Evolutionary conservation across 768 basidiomycete species (phyloP), one percentile per base, ranked within the genome.

Genomic region (Inosperma sp.): DNA sequence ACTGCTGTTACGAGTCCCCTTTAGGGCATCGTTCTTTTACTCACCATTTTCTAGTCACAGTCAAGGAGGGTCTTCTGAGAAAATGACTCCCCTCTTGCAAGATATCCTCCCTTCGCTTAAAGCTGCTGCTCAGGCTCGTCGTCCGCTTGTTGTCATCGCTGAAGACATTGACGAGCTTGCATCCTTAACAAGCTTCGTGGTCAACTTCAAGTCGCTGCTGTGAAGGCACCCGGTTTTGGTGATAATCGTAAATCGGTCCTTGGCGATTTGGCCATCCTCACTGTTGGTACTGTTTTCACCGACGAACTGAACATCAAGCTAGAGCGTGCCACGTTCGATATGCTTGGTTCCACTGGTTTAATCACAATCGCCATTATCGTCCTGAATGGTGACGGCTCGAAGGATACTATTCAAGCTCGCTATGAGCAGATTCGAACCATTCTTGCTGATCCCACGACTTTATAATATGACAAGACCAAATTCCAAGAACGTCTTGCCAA

Each of bases 171-270:
- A n/a, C n/a, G n/a, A n/a, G n/a, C n/a, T n/a, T 93, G 91, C 66
- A 93, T 97, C 63, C 84, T 97, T 69, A 97, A 98, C 88, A 97
- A 96, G 80, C 88, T 98, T 55, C 91, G 95, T 57, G 94, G 95
- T 26, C 95, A 97, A 68, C 84, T 98, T 51, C 84, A 88, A 64
- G 95, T 97, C 55, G 84, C 74, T 42, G 94, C 93, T 42, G 83
- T 97, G 73, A 97, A 98, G 76, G n/a, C n/a, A n/a, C n/a, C n/a
- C n/a, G n/a, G n/a, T n/a, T n/a, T n/a, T n/a, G n/a, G n/a, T n/a
- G n/a, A n/a, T n/a, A n/a, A n/a, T n/a, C n/a, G n/a, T n/a, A n/a
- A n/a, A n/a, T n/a, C n/a, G n/a, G n/a, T n/a, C n/a, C n/a, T n/a
- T n/a, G n/a, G n/a, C n/a, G n/a, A n/a, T n/a, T n/a, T n/a, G n/a